These are phyloP conservation scores for Arabidopsis hybrid DNA, from an alignment of 441 rosid species.

Conservation along the genomic window DNA sequence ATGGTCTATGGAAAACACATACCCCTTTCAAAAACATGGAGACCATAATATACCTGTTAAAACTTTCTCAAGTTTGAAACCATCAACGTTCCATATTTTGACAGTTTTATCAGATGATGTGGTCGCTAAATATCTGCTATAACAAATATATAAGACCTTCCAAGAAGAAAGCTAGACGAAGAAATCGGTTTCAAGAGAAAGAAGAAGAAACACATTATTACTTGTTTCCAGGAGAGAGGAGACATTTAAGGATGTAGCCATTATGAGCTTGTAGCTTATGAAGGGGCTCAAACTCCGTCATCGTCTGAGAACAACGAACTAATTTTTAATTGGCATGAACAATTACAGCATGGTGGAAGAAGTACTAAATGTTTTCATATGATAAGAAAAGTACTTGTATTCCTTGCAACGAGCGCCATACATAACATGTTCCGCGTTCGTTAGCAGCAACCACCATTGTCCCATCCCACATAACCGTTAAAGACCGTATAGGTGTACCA, in stretches of 20 bases:
- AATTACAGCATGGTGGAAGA: neutral
- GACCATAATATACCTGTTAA: slow-evolving; percentile 60
- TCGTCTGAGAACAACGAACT: slow-evolving; percentile 56
- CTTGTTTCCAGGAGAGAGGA: slow-evolving; percentile 92
- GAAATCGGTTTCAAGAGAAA: neutral
- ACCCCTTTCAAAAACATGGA: slow-evolving; percentile 1
- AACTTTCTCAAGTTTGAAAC: slow-evolving; percentile 89
- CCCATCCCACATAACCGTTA: slow-evolving; percentile 96
- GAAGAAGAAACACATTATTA: slow-evolving; percentile 30
- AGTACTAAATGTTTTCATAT: neutral
- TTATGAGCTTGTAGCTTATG: slow-evolving; percentile 94
- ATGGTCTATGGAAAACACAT: neutral
- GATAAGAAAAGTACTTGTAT: slow-evolving; percentile 59
- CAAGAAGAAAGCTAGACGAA: neutral
- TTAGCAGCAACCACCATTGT: slow-evolving; percentile 97
- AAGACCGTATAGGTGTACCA: slow-evolving; percentile 87
- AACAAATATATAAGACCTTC: neutral
- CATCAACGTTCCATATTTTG: slow-evolving; percentile 99
- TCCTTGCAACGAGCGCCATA: slow-evolving; percentile 88
- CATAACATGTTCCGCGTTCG: slow-evolving; percentile 90
- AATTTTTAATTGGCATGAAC: neutral
- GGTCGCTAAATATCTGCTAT: slow-evolving; percentile 85
- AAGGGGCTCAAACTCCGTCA: slow-evolving; percentile 96
- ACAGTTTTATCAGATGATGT: slow-evolving; percentile 93
- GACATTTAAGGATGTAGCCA: slow-evolving; percentile 91